Conservation (phyloP, 2,329 filamentous ascomycete genomes). For the Penicillium verrucosum region DNA sequence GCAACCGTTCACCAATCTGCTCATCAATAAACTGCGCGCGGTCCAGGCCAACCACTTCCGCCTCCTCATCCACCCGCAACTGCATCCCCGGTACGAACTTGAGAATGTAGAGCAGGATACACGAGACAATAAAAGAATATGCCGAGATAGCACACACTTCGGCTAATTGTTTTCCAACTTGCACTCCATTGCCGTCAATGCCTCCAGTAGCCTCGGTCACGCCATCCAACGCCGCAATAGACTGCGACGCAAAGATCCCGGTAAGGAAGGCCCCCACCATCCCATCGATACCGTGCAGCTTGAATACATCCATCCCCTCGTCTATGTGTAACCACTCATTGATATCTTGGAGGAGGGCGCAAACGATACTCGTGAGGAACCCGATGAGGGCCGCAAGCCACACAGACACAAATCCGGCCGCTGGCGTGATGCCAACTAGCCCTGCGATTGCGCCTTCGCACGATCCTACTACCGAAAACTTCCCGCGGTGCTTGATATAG, state of each 20-base stretch:
- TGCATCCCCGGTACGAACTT: slow-evolving; percentile 56
- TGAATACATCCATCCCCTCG: slow-evolving; percentile 60
- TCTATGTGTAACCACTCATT: slow-evolving; percentile 56
- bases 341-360: slow-evolving; percentile 49
- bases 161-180: slow-evolving; percentile 55
- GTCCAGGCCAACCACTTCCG: slow-evolving; percentile 55
- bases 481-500: slow-evolving; percentile 50
- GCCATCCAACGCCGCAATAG: slow-evolving; percentile 49
- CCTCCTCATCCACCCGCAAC: slow-evolving; percentile 54
- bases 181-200: slow-evolving; percentile 55
- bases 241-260: slow-evolving; percentile 53
- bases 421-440: slow-evolving; percentile 59
- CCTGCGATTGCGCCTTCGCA: slow-evolving; percentile 59
- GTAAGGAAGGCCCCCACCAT: slow-evolving; percentile 58
- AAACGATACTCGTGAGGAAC: slow-evolving; percentile 53
- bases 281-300: slow-evolving; percentile 57
- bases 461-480: slow-evolving; percentile 55
- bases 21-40: slow-evolving; percentile 56
- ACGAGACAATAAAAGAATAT: slow-evolving; percentile 54
- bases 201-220: slow-evolving; percentile 46
- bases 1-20: slow-evolving; percentile 53
- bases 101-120: slow-evolving; percentile 51
- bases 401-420: slow-evolving; percentile 51
- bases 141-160: slow-evolving; percentile 54
- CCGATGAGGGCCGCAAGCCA: slow-evolving; percentile 57